Conservation (phyloP, 139 green algal genomes). For the Tetratostichococcus sp. region DNA sequence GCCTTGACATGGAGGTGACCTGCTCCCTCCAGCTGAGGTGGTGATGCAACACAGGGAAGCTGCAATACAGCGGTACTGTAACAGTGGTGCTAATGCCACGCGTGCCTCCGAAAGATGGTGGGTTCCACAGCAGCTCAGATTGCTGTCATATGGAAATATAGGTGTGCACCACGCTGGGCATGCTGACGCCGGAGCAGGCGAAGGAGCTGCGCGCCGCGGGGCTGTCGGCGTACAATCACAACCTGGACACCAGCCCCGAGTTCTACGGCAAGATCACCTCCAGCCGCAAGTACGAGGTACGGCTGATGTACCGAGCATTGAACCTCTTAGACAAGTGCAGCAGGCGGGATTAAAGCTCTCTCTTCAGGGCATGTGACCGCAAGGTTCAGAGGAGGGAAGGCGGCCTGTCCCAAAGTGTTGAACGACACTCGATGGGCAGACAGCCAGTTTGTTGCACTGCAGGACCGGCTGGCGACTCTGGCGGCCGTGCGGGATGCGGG, state of each 20-base stretch:
- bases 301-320: not conserved
- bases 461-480: slow-evolving; percentile 88
- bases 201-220: slow-evolving; percentile 81
- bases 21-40: too few relatives aligned
- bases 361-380: too few relatives aligned
- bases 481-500: slow-evolving; percentile 82
- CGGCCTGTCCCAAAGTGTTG: too few relatives aligned
- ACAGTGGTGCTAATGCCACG: too few relatives aligned
- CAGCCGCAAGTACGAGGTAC: slow-evolving; percentile 84
- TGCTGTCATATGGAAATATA: slow-evolving; percentile 58
- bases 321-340: too few relatives aligned
- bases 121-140: not conserved
- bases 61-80: too few relatives aligned
- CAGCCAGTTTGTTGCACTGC: not conserved
- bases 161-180: slow-evolving; percentile 85
- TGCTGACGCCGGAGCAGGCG: slow-evolving; percentile 76
- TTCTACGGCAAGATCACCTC: slow-evolving; percentile 92
- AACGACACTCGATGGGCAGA: too few relatives aligned
- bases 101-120: too few relatives aligned
- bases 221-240: slow-evolving; percentile 99
- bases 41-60: too few relatives aligned
- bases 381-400: too few relatives aligned
- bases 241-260: slow-evolving; percentile 96
- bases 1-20: slow-evolving; percentile 55
- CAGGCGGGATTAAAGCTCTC: too few relatives aligned